Evolutionary conservation across 1,139 yeast genomes (phyloP).

Genomic region (Debaryomyces psychrophilus): DNA sequence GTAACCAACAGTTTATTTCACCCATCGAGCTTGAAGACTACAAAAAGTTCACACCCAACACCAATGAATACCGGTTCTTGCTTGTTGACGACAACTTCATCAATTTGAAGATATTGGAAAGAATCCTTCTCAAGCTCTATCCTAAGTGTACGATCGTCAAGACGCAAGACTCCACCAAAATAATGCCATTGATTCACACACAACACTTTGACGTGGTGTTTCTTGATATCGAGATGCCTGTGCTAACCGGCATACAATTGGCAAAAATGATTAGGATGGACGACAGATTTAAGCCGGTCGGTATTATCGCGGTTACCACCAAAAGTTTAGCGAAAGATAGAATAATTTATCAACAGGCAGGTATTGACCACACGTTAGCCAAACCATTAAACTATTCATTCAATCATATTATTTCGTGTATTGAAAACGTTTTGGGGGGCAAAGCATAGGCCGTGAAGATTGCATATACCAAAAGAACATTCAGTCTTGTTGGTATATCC

Average conservation of each 20-base stretch:
- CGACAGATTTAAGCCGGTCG: conserved; percentile 26
- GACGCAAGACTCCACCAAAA: conserved; percentile 36
- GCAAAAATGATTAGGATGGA: conserved; percentile 32
- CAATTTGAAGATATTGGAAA: conserved; percentile 42
- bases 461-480: background rate
- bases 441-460: background rate
- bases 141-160: conserved; percentile 36
- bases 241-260: conserved; percentile 45
- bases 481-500: background rate
- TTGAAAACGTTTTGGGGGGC: background rate
- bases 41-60: conserved; percentile 23
- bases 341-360: conserved; percentile 32
- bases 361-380: conserved; percentile 46
- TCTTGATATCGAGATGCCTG: conserved; percentile 53
- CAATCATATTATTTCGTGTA: conserved; percentile 3
- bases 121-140: conserved; percentile 36
- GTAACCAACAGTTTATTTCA: conserved; percentile 7
- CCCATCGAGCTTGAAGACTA: conserved; percentile 9
- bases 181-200: conserved; percentile 24
- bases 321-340: conserved; percentile 32
- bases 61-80: conserved; percentile 32
- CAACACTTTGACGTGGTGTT: conserved; percentile 39
- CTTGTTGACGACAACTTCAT: conserved; percentile 50
- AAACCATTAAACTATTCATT: conserved; percentile 40
- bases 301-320: conserved; percentile 50